Evolutionary conservation across 2,329 filamentous ascomycete genomes (phyloP).

Genomic region (Microsporum audouinii): DNA sequence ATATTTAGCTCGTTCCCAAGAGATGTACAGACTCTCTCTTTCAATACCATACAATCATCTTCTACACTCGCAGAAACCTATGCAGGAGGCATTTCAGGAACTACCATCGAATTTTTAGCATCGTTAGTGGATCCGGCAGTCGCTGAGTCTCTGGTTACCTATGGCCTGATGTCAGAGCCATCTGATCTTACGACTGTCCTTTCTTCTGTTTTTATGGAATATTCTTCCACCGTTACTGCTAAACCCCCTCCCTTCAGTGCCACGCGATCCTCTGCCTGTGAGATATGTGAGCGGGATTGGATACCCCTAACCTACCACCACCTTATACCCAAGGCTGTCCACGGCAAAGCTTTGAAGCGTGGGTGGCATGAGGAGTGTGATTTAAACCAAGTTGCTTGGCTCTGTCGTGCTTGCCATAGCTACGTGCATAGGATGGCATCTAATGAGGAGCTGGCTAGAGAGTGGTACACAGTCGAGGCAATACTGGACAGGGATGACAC

Average conservation of each 20-base stretch:
- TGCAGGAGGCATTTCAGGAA: slow-evolving; percentile 43
- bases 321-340: slow-evolving; percentile 66
- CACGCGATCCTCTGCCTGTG: slow-evolving; percentile 52
- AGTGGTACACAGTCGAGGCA: slow-evolving; percentile 61
- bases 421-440: slow-evolving; percentile 65
- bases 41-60: slow-evolving; percentile 44
- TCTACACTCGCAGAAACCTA: slow-evolving; percentile 44
- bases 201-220: slow-evolving; percentile 50
- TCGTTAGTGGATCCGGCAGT: slow-evolving; percentile 48
- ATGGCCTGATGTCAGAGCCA: slow-evolving; percentile 47
- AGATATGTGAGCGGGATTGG: slow-evolving; percentile 65
- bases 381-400: slow-evolving; percentile 71
- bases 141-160: slow-evolving; percentile 56
- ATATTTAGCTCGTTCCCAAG: slow-evolving; percentile 55
- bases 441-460: slow-evolving; percentile 65
- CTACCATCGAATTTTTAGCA: slow-evolving; percentile 42
- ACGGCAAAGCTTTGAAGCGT: slow-evolving; percentile 62
- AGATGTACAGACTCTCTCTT: slow-evolving; percentile 50
- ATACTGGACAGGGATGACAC: slow-evolving; percentile 62
- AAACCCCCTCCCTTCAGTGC: slow-evolving; percentile 53
- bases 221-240: slow-evolving; percentile 46
- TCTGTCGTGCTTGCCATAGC: slow-evolving; percentile 72
- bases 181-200: slow-evolving; percentile 46
- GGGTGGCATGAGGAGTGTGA: slow-evolving; percentile 68
- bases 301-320: slow-evolving; percentile 74